A percentile compares a stretch with the other conserved stretches of the same genome.
Evolutionary conservation across 805 yeast genomes (phyloP).

Genomic region (Kuraishia piskuri): DNA sequence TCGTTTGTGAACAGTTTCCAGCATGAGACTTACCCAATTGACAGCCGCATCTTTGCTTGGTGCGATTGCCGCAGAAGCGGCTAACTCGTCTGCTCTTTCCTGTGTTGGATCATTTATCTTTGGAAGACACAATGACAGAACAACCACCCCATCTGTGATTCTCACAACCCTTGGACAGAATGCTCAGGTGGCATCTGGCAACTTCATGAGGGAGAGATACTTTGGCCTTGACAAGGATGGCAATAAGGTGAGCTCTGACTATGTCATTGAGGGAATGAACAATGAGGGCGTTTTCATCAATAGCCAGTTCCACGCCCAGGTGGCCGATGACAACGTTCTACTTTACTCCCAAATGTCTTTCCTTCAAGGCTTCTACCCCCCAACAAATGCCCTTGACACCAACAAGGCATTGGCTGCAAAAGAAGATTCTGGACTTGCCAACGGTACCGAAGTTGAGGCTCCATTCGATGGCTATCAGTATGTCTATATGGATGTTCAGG

Average conservation of each 20-base stretch:
- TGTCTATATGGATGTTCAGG: constrained; percentile 28
- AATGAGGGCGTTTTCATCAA: constrained; percentile 25
- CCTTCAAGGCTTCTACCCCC: constrained; percentile 40
- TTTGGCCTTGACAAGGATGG: constrained; percentile 23
- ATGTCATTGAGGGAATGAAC: constrained; percentile 21
- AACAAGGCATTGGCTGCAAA: constrained; percentile 14
- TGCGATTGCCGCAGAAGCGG: not conserved
- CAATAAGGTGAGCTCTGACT: constrained; percentile 17
- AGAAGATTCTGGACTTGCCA: constrained; percentile 24
- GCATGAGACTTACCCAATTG: not conserved
- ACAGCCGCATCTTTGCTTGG: not conserved
- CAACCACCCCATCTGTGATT: constrained; percentile 33
- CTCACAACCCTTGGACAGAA: constrained; percentile 35
- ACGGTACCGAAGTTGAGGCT: constrained; percentile 28
- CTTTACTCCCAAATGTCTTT: constrained; percentile 32
- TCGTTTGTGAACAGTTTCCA: not conserved
- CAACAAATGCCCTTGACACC: constrained; percentile 21
- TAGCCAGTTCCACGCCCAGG: constrained; percentile 28
- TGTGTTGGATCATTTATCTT: constrained; percentile 35
- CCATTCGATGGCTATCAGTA: constrained; percentile 40
- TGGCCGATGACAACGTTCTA: constrained; percentile 27
- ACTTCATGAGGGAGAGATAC: constrained; percentile 32
- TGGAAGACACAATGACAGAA: constrained; percentile 42
- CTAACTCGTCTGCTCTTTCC: not conserved
- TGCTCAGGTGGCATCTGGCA: constrained; percentile 28